These are phyloP conservation scores for Aspergillus incahuasiensis DNA, from an alignment of 495 filamentous ascomycete genomes.

Conservation along the genomic window DNA sequence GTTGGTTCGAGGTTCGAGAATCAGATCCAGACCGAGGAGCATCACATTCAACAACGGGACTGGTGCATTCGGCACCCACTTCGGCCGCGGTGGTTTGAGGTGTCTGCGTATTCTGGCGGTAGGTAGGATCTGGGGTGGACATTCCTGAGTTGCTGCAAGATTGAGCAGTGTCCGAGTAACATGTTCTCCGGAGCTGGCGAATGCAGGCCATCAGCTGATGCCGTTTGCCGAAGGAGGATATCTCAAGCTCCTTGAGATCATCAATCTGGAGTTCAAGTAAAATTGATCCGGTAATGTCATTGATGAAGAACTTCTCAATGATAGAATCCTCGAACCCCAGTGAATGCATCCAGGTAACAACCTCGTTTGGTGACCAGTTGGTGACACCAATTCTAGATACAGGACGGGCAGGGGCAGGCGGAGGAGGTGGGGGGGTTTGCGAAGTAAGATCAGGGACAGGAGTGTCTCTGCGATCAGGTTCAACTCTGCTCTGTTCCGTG, in stretches of 20 bases:
- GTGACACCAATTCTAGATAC: slow-evolving; percentile 19
- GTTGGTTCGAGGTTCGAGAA: neutral
- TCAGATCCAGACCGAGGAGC: slow-evolving; percentile 30
- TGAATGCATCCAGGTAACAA: slow-evolving; percentile 74
- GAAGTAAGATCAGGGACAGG: slow-evolving; percentile 14
- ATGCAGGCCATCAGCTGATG: slow-evolving; percentile 84
- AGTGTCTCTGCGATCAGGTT: slow-evolving; percentile 36
- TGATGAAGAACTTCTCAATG: slow-evolving; percentile 77
- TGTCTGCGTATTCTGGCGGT: slow-evolving; percentile 23
- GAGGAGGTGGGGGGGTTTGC: neutral
- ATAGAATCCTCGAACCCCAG: slow-evolving; percentile 64
- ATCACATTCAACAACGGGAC: slow-evolving; percentile 28
- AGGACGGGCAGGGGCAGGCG: neutral
- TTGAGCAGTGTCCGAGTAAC: neutral
- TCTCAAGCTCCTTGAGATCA: slow-evolving; percentile 89
- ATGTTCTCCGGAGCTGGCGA: slow-evolving; percentile 59
- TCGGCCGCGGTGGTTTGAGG: slow-evolving; percentile 31
- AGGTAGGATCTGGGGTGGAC: slow-evolving; percentile 10
- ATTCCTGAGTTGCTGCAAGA: slow-evolving; percentile 3
- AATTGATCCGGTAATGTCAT: slow-evolving; percentile 86
- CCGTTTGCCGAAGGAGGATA: slow-evolving; percentile 88
- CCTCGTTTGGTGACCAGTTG: slow-evolving; percentile 49
- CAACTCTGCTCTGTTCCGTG: neutral
- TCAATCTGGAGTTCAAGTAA: slow-evolving; percentile 83
- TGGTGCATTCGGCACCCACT: slow-evolving; percentile 14